Percentiles rank a stretch among this genome's conserved stretches.
Conservation (phyloP, 306 rosid species). For the Lupinus albus region DNA sequence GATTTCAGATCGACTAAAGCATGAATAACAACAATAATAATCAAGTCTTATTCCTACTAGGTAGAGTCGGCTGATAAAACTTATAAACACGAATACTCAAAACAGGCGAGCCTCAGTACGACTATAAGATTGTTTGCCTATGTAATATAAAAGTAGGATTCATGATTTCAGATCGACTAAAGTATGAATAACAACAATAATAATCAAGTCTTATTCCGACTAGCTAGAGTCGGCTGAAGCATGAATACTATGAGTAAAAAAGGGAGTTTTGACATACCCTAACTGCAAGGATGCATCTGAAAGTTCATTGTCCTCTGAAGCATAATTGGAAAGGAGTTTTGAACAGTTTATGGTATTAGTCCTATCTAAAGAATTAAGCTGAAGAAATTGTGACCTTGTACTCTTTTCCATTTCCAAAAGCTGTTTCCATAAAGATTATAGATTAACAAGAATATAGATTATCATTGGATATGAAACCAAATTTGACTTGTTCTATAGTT, state of each 20-base stretch:
- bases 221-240: too few relatives aligned
- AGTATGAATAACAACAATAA: not conserved
- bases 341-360: conserved; percentile 34
- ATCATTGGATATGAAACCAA: not conserved
- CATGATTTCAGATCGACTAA: too few relatives aligned
- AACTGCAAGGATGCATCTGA: conserved; percentile 68
- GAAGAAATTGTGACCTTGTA: conserved; percentile 40
- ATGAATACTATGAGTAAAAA: not conserved
- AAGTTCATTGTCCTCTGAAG: conserved; percentile 51
- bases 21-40: too few relatives aligned
- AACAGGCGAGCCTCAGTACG: too few relatives aligned
- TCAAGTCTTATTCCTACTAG: too few relatives aligned
- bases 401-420: conserved; percentile 47
- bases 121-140: too few relatives aligned
- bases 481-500: not conserved
- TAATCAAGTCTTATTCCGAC: too few relatives aligned
- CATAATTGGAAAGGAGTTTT: conserved; percentile 37
- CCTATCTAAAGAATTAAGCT: conserved; percentile 46
- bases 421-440: conserved; percentile 35
- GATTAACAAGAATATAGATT: not conserved
- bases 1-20: too few relatives aligned
- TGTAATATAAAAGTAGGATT: not conserved
- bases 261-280: conserved; percentile 51
- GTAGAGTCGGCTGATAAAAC: too few relatives aligned
- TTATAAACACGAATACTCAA: not conserved